Evolutionary conservation across 192 early-diverging fungal genomes (phyloP).

Genomic region (Coemansia sp.): DNA sequence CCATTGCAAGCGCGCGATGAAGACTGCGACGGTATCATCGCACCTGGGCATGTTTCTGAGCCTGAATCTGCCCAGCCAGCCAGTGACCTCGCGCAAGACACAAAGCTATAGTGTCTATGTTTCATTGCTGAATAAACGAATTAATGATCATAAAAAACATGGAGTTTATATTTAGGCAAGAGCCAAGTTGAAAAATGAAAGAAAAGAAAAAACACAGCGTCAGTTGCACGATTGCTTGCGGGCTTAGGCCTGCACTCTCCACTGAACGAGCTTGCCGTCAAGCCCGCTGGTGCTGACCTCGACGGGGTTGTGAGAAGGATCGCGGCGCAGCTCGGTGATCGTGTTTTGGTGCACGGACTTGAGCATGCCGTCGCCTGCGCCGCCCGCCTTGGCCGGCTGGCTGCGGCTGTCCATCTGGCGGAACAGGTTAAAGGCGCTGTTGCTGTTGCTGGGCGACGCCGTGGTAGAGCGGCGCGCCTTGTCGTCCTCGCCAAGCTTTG

Average conservation of each 20-base stretch:
- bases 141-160: not conserved
- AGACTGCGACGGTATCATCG: not conserved
- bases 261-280: conserved; percentile 51
- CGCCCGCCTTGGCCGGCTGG: conserved; percentile 50
- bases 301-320: conserved; percentile 21
- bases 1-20: not conserved
- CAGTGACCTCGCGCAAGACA: too few species aligned
- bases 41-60: not conserved
- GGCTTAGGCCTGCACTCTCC: conserved; percentile 35
- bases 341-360: conserved; percentile 96
- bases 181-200: not conserved
- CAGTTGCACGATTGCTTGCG: not conserved
- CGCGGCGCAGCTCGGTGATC: conserved; percentile 67
- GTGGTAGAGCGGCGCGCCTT: conserved; percentile 57
- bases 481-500: conserved; percentile 78
- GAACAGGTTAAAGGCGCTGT: conserved; percentile 84
- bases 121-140: not conserved
- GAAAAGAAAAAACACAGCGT: not conserved
- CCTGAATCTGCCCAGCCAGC: too few species aligned
- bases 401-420: conserved; percentile 87
- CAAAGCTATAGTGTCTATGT: too few species aligned
- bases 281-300: conserved; percentile 49
- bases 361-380: conserved; percentile 55
- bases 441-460: conserved; percentile 55
- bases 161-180: too few species aligned